Conservation (phyloP, 2,329 filamentous ascomycete genomes). For the Fusarium tupiense region DNA sequence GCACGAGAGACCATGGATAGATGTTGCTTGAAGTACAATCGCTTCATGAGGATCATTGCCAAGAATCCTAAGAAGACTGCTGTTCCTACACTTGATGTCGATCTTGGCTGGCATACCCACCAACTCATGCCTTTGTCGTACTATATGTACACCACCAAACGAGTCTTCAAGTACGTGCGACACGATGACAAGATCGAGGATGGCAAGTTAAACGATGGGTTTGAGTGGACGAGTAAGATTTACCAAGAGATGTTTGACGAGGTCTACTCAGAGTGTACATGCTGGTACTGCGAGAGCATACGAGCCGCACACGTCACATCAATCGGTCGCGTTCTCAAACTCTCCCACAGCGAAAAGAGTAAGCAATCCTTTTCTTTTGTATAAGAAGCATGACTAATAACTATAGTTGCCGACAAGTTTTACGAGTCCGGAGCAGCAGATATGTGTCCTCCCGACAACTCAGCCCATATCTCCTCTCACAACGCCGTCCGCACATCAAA, state of each 20-base stretch:
- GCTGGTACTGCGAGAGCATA: conserved; percentile 81
- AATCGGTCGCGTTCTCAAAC: conserved; percentile 56
- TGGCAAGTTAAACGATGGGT: conserved; percentile 67
- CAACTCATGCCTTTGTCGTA: conserved; percentile 74
- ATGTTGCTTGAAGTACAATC: conserved; percentile 70
- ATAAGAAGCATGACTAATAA: not conserved
- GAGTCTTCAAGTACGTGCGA: conserved; percentile 71
- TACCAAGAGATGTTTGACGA: conserved; percentile 73
- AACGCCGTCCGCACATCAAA: conserved; percentile 62
- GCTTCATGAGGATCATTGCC: conserved; percentile 71
- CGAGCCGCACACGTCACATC: conserved; percentile 57
- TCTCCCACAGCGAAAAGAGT: conserved; percentile 58
- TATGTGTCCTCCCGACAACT: conserved; percentile 64
- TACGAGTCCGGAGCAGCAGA: conserved; percentile 59
- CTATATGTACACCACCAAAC: conserved; percentile 62
- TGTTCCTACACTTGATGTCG: conserved; percentile 79
- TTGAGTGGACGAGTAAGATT: conserved; percentile 76
- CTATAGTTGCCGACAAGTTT: conserved; percentile 52
- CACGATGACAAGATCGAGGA: conserved; percentile 88
- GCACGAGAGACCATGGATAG: conserved; percentile 70
- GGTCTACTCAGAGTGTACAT: conserved; percentile 80
- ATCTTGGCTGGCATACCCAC: conserved; percentile 84
- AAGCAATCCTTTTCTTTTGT: not conserved
- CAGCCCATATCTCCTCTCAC: conserved; percentile 78
- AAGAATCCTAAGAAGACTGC: conserved; percentile 56